phyloP scores from a whole-genome alignment of 2,329 filamentous ascomycete genomes.

The Hypomyces perniciosus region DNA sequence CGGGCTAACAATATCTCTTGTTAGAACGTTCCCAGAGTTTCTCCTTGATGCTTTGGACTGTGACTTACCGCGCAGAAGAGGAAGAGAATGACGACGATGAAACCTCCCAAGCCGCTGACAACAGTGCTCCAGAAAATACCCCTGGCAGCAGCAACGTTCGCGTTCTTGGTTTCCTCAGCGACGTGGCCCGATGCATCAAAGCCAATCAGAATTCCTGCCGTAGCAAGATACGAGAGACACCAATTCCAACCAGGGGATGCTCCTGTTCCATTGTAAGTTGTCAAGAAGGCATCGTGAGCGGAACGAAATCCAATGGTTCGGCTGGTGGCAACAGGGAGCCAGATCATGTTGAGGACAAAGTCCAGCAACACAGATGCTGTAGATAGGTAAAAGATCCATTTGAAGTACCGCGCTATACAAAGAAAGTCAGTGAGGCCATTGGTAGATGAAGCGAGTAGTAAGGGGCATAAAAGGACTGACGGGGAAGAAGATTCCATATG shows the following conservation, averaged over 20 bases:
- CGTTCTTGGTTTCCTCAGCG: conserved; percentile 56
- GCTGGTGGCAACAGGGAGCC: conserved; percentile 52
- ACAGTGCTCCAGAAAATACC: conserved; percentile 57
- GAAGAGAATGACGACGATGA: conserved; percentile 51
- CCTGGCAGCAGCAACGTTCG: conserved; percentile 46
- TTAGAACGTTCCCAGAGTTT: neutral
- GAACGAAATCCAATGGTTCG: conserved; percentile 54
- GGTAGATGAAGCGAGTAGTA: neutral
- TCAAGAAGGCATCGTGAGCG: conserved; percentile 53
- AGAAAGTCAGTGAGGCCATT: conserved; percentile 10
- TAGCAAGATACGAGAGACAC: conserved; percentile 56
- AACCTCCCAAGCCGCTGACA: conserved; percentile 49
- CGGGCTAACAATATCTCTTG: conserved; percentile 32
- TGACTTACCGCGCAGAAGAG: conserved; percentile 48
- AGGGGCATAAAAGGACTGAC: conserved; percentile 27
- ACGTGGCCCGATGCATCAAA: conserved; percentile 57
- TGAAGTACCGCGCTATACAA: conserved; percentile 36
- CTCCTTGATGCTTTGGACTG: neutral
- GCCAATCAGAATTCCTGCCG: conserved; percentile 54
- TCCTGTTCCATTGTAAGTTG: conserved; percentile 53
- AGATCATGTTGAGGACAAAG: conserved; percentile 54
- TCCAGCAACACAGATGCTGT: conserved; percentile 48
- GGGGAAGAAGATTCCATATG: conserved; percentile 44
- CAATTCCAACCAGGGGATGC: conserved; percentile 55
- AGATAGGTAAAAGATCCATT: conserved; percentile 45